Evolutionary conservation across 2,329 filamentous ascomycete species (phyloP), one percentile per base, ranked within the genome.

Genomic region (Scolecobasidium constrictum): DNA sequence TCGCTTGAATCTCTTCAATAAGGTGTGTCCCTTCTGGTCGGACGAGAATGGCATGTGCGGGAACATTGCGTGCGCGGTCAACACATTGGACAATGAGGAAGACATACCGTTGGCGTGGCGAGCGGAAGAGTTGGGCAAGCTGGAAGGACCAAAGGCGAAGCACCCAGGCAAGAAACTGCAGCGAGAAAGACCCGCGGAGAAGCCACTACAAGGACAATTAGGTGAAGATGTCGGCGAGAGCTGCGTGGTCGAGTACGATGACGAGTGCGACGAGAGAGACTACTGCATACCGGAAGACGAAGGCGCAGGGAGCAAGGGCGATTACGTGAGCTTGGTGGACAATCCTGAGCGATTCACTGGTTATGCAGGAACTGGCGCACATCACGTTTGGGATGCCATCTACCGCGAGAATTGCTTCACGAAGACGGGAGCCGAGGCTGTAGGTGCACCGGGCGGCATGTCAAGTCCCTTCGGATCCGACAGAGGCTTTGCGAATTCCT

Each of bases 241-340:
- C 61, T 98, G 92, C 59, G 87, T 98, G 36, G 81, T 96, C 15
- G 92, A 98, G 65, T 94, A 94, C 57, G 90, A 96, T 55, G 90
- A 95, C 56, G 90, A 95, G 63, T 94, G 87, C 63, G 90, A 96
- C 65, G 84, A 95, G 52, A 77, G 92, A 50, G 92, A 98, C 60
- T 98, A 96, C 62, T 98, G 92, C 63, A 78, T 96, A 4, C 86
- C 87, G 1, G 92, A 98, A 54, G 92, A 98, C 57, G 88, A 96
- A 65, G 85, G 84, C 55, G 79, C 83, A 5, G 73, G 73, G 39
- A 83, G 76, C 7, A 94, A 94, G 62, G 92, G 92, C 33, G 92
- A 96, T 69, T 98, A 98, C 59, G 92, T 98, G 54, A 94, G 86
- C 63, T 70, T 98, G 51, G 71, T 93, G 39, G 83, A 86, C 59